A percentile compares a stretch with the other conserved stretches of the same genome.
phyloP scores from a whole-genome alignment of 2,329 filamentous ascomycete genomes.

The Ophiognomonia clavigignenti-juglandacearum region DNA sequence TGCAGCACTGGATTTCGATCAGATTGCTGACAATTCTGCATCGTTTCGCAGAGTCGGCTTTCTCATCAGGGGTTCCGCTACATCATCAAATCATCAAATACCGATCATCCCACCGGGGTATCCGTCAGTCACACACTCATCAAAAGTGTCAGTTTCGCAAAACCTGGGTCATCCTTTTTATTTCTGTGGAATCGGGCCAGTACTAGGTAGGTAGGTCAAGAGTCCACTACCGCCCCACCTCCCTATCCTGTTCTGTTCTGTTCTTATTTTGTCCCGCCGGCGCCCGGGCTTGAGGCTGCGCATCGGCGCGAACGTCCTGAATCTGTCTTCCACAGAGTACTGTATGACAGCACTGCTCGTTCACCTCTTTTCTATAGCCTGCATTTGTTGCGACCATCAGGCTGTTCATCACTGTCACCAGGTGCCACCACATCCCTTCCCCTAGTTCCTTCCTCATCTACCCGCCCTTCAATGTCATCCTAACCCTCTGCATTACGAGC shows the following conservation, averaged over 20 bases:
- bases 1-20: background rate
- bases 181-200: background rate
- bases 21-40: constrained; percentile 1
- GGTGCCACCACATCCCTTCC: too few species aligned
- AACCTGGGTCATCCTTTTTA: background rate
- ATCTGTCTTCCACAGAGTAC: too few species aligned
- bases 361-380: too few species aligned
- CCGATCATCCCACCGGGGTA: background rate
- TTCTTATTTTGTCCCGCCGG: background rate
- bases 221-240: background rate
- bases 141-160: background rate
- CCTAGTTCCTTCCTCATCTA: too few species aligned
- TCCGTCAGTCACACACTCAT: background rate
- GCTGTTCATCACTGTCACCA: too few species aligned
- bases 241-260: background rate
- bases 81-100: background rate
- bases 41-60: background rate
- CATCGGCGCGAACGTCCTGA: too few species aligned
- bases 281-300: background rate
- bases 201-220: too few species aligned
- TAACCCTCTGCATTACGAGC: too few species aligned
- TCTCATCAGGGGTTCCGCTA: background rate
- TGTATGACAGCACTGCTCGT: too few species aligned
- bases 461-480: too few species aligned
- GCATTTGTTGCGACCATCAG: too few species aligned